These are phyloP conservation scores for Inonotus hispidus DNA, from an alignment of 1,284 basidiomycete species.

Conservation along the genomic window DNA sequence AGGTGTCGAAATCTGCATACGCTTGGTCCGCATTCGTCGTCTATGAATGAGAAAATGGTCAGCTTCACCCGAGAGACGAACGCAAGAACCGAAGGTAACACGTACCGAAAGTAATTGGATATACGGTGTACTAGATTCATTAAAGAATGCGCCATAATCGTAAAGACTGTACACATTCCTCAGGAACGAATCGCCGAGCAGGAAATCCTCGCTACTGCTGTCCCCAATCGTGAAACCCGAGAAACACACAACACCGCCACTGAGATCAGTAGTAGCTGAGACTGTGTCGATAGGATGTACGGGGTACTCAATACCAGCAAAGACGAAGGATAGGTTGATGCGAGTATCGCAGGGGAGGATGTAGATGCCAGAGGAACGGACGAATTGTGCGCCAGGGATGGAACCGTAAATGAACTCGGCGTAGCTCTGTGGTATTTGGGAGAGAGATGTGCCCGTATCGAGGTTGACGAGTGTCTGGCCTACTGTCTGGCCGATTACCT, in stretches of 20 bases:
- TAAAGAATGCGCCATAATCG: conserved; percentile 15
- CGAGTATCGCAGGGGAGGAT: conserved; percentile 17
- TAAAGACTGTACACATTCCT: conserved; percentile 18
- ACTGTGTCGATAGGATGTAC: conserved; percentile 20
- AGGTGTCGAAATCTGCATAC: conserved; percentile 11
- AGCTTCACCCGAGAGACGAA: neutral
- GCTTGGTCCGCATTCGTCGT: conserved; percentile 8
- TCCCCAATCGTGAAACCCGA: conserved; percentile 13
- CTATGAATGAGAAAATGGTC: neutral
- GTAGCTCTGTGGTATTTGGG: conserved; percentile 15
- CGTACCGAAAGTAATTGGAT: conserved; percentile 16
- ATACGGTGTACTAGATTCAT: conserved; percentile 9
- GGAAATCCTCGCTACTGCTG: conserved; percentile 12
- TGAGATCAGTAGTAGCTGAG: conserved; percentile 9
- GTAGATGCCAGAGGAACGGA: conserved; percentile 16
- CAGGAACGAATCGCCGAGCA: conserved; percentile 19
- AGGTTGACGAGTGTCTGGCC: conserved; percentile 19
- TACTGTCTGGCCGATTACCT: conserved; percentile 2
- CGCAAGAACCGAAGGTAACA: neutral
- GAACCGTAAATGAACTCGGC: conserved; percentile 18
- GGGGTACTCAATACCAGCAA: conserved; percentile 15
- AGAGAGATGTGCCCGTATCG: conserved; percentile 19
- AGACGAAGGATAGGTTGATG: conserved; percentile 17
- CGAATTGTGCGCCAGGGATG: conserved; percentile 17
- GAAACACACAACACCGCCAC: conserved; percentile 12